These are phyloP conservation scores for Dictyophora rubrovolvata DNA, from an alignment of 768 basidiomycete genomes.

Conservation along the genomic window DNA sequence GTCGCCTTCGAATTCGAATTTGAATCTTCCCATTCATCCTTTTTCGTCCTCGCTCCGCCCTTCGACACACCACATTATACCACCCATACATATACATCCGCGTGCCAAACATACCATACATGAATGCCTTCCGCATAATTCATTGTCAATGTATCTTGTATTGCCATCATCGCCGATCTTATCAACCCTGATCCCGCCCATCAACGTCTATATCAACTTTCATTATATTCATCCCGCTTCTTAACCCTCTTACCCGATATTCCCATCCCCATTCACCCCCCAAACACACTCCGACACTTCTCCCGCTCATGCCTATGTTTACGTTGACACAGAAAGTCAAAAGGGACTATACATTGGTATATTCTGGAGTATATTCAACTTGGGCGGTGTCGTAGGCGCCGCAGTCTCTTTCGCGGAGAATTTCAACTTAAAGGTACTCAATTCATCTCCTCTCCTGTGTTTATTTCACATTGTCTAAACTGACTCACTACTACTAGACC, in stretches of 20 bases:
- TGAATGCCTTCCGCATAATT: no score
- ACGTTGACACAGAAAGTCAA: constrained; percentile 37
- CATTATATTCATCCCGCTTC: background rate
- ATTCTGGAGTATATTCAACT: constrained; percentile 80
- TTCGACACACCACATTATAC: no score
- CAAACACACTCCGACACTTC: background rate
- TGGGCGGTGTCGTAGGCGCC: constrained; percentile 72
- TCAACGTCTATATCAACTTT: no score
- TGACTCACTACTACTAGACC: constrained; percentile 12
- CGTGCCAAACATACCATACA: no score
- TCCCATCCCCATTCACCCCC: background rate
- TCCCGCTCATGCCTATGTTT: background rate
- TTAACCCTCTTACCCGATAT: background rate
- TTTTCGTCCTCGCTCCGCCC: no score
- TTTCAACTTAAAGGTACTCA: constrained; percentile 46
- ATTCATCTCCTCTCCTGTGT: background rate
- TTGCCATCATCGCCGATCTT: no score
- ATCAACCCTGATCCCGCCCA: no score
- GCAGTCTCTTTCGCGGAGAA: constrained; percentile 66
- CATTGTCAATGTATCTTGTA: no score
- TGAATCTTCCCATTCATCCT: no score
- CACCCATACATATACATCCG: no score
- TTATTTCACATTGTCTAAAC: background rate
- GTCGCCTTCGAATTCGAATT: background rate
- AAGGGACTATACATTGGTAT: constrained; percentile 71